These are phyloP conservation scores for Fusarium austroafricanum DNA, from an alignment of 2,329 filamentous ascomycete genomes.

Conservation along the genomic window DNA sequence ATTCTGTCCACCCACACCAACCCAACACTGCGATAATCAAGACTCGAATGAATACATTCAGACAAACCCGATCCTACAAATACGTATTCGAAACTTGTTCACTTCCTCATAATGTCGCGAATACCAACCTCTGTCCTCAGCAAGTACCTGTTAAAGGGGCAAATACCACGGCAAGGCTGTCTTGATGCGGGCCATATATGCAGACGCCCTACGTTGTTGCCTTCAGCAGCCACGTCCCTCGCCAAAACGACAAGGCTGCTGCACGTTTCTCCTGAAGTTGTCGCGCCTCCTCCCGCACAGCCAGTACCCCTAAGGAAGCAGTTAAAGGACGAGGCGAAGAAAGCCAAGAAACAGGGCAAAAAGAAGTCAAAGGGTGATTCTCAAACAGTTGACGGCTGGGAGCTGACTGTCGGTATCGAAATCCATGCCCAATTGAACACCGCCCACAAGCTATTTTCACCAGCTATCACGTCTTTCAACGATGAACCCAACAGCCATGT, in stretches of 20 bases:
- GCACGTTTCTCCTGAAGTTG: constrained; percentile 48
- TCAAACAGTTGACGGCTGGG: constrained; percentile 77
- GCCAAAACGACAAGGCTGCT: constrained; percentile 41
- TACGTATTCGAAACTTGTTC: too few relatives aligned
- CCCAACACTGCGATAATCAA: neutral
- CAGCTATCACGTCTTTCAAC: constrained; percentile 72
- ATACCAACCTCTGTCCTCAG: constrained; percentile 58
- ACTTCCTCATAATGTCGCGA: constrained; percentile 54
- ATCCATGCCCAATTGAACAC: constrained; percentile 98
- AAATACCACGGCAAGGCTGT: constrained; percentile 58
- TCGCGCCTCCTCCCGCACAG: constrained; percentile 34
- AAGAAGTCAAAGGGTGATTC: constrained; percentile 59
- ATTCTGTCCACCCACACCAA: neutral
- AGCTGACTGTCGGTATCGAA: constrained; percentile 95
- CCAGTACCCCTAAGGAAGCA: constrained; percentile 74
- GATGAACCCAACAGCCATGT: constrained; percentile 86
- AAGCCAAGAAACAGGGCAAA: constrained; percentile 72
- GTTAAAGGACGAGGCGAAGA: constrained; percentile 76
- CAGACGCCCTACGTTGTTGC: constrained; percentile 29
- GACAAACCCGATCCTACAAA: neutral
- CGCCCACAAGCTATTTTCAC: constrained; percentile 87
- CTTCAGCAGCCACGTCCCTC: constrained; percentile 21
- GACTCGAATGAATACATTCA: neutral
- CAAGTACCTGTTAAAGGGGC: constrained; percentile 62
- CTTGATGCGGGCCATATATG: constrained; percentile 40